Conservation (phyloP, 306 rosid genomes). For the Rubus idaeus region DNA sequence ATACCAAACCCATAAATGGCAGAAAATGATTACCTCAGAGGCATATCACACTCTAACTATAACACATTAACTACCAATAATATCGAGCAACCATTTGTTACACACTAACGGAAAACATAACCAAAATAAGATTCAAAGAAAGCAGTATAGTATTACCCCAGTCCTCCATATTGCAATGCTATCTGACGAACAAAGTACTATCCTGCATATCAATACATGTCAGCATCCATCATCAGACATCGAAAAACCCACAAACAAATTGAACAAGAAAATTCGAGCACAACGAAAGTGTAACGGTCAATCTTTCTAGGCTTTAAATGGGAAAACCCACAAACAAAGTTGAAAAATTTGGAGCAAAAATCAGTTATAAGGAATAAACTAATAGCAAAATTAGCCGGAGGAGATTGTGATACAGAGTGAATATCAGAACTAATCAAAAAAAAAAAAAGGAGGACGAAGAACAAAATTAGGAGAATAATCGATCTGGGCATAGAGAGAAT, state of each 20-base stretch:
- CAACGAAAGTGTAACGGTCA: not conserved
- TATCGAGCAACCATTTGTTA: not conserved
- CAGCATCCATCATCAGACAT: not conserved
- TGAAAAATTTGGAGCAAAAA: not conserved
- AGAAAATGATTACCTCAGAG: not conserved
- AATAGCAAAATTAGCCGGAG: not conserved
- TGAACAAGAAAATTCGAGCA: not conserved
- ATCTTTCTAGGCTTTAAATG: not conserved
- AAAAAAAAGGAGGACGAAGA: not conserved
- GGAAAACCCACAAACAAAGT: not conserved
- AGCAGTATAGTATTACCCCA: conserved; percentile 57
- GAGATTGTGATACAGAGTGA: not conserved
- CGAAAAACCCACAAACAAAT: not conserved
- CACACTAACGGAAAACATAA: no score
- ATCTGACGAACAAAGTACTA: not conserved
- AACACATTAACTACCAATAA: not conserved
- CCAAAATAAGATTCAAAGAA: not conserved
- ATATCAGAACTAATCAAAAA: not conserved
- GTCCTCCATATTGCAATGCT: conserved; percentile 46
- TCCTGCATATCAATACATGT: conserved; percentile 14
- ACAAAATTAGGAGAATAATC: not conserved
- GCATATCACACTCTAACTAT: not conserved
- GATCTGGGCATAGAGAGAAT: not conserved
- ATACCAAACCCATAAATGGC: not conserved
- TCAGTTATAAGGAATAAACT: not conserved